Evolutionary conservation across 306 rosid species (phyloP).

Genomic region (Acmispon strigosus): DNA sequence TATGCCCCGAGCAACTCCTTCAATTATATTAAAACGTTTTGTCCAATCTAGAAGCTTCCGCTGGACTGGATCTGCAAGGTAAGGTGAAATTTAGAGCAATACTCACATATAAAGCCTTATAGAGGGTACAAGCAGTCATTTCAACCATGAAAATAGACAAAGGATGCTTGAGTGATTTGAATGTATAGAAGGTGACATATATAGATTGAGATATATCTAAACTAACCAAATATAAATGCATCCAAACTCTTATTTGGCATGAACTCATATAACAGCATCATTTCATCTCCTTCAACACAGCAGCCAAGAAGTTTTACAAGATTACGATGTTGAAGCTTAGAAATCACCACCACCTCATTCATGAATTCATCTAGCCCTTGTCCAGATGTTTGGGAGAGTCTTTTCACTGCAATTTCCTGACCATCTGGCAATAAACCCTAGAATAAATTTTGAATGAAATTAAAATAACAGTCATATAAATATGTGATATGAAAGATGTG

Average conservation of each 20-base stretch:
- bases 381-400: conserved; percentile 30
- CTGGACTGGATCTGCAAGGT: conserved; percentile 19
- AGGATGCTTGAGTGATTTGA: not conserved
- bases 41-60: conserved; percentile 20
- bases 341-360: conserved; percentile 41
- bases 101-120: not conserved
- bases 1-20: conserved; percentile 25
- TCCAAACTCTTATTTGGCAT: conserved; percentile 45
- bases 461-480: not conserved
- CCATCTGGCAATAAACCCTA: conserved; percentile 34
- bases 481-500: not conserved
- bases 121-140: not conserved
- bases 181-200: not conserved
- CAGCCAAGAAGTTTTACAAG: conserved; percentile 41
- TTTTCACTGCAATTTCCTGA: conserved; percentile 43
- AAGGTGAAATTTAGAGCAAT: not conserved
- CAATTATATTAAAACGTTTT: conserved; percentile 22
- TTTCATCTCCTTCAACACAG: conserved; percentile 39
- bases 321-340: conserved; percentile 49
- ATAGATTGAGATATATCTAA: not conserved
- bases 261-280: conserved; percentile 40
- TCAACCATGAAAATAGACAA: not conserved
- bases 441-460: not conserved
- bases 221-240: conserved; percentile 35
- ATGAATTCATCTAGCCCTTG: conserved; percentile 45